These are phyloP conservation scores for Aspergillus heteromorphus DNA, from an alignment of 495 filamentous ascomycete species.

Conservation along the genomic window DNA sequence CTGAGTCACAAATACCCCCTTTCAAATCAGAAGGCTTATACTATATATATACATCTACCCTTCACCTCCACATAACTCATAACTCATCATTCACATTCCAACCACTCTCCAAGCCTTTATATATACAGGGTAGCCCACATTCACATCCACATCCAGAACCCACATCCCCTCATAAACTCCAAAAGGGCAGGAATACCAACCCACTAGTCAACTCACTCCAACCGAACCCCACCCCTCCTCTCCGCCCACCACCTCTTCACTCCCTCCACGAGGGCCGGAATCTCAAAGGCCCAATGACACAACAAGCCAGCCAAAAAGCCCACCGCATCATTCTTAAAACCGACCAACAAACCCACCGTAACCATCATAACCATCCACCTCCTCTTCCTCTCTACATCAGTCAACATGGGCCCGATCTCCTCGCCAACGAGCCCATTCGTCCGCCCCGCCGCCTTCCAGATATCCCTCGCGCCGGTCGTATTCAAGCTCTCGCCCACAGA, in stretches of 20 bases:
- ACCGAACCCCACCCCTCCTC: conserved; percentile 29
- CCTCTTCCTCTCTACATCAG: conserved; percentile 58
- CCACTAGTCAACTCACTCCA: conserved; percentile 13
- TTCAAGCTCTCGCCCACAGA: conserved; percentile 81
- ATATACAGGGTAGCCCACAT: conserved; percentile 24
- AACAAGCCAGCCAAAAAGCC: conserved; percentile 79
- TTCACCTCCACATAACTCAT: too few relatives aligned
- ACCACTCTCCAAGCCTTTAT: too few relatives aligned
- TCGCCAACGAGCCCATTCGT: conserved; percentile 29
- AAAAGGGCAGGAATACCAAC: too few relatives aligned
- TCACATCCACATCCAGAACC: background rate
- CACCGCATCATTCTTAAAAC: conserved; percentile 84
- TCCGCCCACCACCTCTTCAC: conserved; percentile 25
- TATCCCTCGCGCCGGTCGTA: conserved; percentile 58
- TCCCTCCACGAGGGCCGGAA: conserved; percentile 29
- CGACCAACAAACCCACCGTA: conserved; percentile 71
- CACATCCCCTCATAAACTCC: too few relatives aligned
- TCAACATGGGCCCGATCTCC: conserved; percentile 35
- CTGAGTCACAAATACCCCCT: too few relatives aligned
- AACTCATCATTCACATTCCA: too few relatives aligned
- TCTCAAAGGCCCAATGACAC: conserved; percentile 53
- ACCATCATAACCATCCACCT: conserved; percentile 85
- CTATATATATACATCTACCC: too few relatives aligned
- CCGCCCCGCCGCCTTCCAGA: conserved; percentile 28
- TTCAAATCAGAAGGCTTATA: too few relatives aligned